phyloP scores from a whole-genome alignment of 495 filamentous ascomycete genomes.

The Chlorociboria aeruginascens region DNA sequence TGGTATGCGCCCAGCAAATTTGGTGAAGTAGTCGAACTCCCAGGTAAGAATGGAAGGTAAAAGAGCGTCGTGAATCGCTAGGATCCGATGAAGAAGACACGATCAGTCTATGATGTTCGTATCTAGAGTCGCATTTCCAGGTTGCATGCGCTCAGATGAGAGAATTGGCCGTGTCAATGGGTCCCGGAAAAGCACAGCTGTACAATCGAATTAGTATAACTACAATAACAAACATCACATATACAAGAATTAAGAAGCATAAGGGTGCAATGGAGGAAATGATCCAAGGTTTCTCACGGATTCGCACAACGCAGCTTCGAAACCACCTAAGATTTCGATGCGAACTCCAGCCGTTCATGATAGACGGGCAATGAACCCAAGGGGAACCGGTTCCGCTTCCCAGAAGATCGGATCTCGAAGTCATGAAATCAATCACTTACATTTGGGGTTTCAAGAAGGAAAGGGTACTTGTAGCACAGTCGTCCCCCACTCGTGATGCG shows the following conservation, averaged over 20 bases:
- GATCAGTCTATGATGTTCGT: conserved; percentile 12
- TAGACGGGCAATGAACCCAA: background rate
- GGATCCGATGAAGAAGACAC: conserved; percentile 10
- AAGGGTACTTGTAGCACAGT: conserved; percentile 13
- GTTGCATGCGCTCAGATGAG: background rate
- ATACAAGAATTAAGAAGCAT: background rate
- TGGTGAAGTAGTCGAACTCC: conserved; percentile 15
- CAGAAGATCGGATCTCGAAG: background rate
- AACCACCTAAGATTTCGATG: background rate
- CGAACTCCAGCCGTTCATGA: background rate
- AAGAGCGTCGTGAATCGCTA: conserved; percentile 18
- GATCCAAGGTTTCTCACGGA: background rate
- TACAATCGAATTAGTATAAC: conserved; percentile 9
- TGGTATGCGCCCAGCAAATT: background rate
- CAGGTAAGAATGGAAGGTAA: conserved; percentile 6
- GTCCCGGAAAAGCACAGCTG: conserved; percentile 1
- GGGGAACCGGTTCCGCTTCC: background rate
- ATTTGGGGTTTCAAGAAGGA: conserved; percentile 17
- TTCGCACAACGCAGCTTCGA: background rate
- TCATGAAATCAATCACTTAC: conserved; percentile 12
- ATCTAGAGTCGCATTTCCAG: conserved; percentile 6
- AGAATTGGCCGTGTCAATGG: conserved; percentile 3
- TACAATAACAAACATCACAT: conserved; percentile 12
- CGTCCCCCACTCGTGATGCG: conserved; percentile 1
- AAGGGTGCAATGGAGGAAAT: background rate